Conservation (phyloP, 495 filamentous ascomycete species). For the Staphylotrichum tortipilum region DNA sequence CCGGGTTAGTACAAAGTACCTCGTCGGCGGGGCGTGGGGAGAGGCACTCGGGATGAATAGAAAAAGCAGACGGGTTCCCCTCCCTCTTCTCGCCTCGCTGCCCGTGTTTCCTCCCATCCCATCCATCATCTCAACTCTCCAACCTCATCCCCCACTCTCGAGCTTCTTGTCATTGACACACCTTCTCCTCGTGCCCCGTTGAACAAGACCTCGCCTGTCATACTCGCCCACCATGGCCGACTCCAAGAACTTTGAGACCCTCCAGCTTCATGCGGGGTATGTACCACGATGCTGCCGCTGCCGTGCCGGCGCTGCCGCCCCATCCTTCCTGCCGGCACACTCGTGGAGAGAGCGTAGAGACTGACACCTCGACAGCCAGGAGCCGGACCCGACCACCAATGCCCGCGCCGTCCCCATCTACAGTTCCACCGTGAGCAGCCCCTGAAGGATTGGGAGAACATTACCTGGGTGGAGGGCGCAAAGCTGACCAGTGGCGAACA, state of each 20-base stretch:
- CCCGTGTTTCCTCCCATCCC: not conserved
- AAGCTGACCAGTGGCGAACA: too few relatives aligned
- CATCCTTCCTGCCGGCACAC: not conserved
- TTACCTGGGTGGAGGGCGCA: too few relatives aligned
- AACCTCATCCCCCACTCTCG: too few relatives aligned
- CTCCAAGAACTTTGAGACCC: constrained; percentile 71
- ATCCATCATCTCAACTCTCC: too few relatives aligned
- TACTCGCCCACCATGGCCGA: constrained; percentile 25
- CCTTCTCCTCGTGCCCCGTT: constrained; percentile 4
- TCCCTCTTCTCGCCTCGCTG: not conserved
- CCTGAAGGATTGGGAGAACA: too few relatives aligned
- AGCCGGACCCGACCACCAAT: constrained; percentile 78
- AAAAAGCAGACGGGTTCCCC: constrained; percentile 1
- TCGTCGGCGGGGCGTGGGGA: not conserved
- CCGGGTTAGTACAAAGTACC: not conserved
- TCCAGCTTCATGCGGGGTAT: constrained; percentile 94
- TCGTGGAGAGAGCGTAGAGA: not conserved
- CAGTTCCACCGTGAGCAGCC: constrained; percentile 63
- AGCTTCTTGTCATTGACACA: not conserved
- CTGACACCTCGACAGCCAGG: constrained; percentile 50
- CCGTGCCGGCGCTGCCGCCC: not conserved
- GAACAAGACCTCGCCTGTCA: not conserved
- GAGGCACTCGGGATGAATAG: not conserved
- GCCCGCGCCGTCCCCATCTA: constrained; percentile 94
- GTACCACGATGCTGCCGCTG: constrained; percentile 12